A percentile compares a stretch with the other conserved stretches of the same genome.
Conservation (phyloP, 2,329 filamentous ascomycete species). For the Colletotrichum australisinense region DNA sequence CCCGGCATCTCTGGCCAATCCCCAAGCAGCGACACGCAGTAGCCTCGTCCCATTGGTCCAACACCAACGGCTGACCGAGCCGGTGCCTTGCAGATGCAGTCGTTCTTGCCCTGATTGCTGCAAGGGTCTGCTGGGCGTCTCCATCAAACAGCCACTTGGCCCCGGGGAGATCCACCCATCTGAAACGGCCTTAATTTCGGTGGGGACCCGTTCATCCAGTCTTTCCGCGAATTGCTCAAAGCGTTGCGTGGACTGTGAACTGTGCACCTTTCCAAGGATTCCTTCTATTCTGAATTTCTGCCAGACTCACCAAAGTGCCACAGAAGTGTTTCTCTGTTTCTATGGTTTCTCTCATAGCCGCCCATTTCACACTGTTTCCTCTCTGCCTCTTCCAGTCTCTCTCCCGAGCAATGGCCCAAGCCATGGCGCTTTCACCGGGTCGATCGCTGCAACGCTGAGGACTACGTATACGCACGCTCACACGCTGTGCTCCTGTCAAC, state of each 20-base stretch:
- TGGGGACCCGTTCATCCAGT: slow-evolving; percentile 38
- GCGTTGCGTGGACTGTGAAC: slow-evolving; percentile 17
- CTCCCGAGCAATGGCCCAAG: no score
- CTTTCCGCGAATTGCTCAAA: slow-evolving; percentile 4
- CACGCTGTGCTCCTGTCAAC: slow-evolving; percentile 4
- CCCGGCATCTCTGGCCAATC: slow-evolving; percentile 20
- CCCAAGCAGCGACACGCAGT: slow-evolving; percentile 5
- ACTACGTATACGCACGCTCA: neutral
- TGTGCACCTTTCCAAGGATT: slow-evolving; percentile 5
- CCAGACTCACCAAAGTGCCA: neutral
- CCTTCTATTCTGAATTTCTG: no score
- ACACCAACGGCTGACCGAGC: slow-evolving; percentile 21
- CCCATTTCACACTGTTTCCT: slow-evolving; percentile 5
- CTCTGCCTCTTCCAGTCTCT: neutral
- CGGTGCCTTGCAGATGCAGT: slow-evolving; percentile 37
- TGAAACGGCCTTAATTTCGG: slow-evolving; percentile 38
- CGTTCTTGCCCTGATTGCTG: slow-evolving; percentile 34
- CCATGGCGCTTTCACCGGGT: slow-evolving; percentile 1
- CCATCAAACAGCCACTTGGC: slow-evolving; percentile 34
- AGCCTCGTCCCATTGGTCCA: neutral
- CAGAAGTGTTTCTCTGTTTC: neutral
- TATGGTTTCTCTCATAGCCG: neutral
- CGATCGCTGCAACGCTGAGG: slow-evolving; percentile 22
- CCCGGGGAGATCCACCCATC: slow-evolving; percentile 24
- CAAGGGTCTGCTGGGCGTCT: slow-evolving; percentile 28